Base-by-base conservation (phyloP, 257 asterid genomes). In the Vinca minor region DNA sequence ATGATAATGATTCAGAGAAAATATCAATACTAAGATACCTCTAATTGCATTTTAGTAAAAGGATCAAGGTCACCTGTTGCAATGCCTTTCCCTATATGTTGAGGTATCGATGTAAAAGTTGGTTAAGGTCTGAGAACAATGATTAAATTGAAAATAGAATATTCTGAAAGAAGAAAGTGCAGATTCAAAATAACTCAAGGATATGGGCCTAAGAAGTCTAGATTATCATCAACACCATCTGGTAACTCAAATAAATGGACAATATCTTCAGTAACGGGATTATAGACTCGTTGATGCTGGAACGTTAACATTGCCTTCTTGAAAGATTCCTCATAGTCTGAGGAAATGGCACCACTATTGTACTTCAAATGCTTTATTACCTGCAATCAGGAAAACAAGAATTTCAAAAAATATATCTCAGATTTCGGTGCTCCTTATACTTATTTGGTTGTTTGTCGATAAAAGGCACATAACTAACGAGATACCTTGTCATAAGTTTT, bases 131-230 rank as follows among this genome's bases (percentile, higher is more conserved):
- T 38, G 39, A 61, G 47, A 45, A 38, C 56, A 50, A 21, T 20
- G 3, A n/a, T 13, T 35, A 7, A 31, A 25, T 15, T 23, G 26
- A 36, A 15, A 44, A 12, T 44, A 8, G 14, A 5, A 66, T 64
- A 64, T 67, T 59, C 20, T 20, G 56, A 15, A 23, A 70, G 49
- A 48, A 64, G 14, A 59, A 39, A 26, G 46, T 53, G 61, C 38
- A 35, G 39, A 62, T 32, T 50, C 59, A 66, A 75, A 63, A 18
- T 38, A 59, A 28, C 26, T 45, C 64, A 83, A 87, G 96, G 98
- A 92, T 92, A 92, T 89, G 97, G 96, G 35, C 98, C 98, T 76
- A 89, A 75, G 82, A 93, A 93, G 63, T 85, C 94, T 31, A 79
- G 71, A 75, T 79, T 83, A 63, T 81, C 88, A 71, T 74, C 76